Percentiles rank a stretch among this genome's conserved stretches.
These are phyloP conservation scores for Coemansia sp. DNA, from an alignment of 192 early-diverging fungal species.

Conservation along the genomic window DNA sequence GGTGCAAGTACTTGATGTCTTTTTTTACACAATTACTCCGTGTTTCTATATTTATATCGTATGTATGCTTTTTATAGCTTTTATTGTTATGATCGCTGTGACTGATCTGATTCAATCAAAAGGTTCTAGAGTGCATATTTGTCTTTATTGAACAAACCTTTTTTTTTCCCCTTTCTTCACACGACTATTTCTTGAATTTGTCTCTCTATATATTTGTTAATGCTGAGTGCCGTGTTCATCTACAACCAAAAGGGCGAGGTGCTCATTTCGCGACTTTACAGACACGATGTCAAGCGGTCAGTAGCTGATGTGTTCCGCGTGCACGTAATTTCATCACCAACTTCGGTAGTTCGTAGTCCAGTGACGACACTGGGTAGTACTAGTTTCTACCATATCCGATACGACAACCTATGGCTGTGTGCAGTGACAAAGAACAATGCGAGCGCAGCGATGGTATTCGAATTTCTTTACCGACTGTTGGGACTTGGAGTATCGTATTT, in stretches of 20 bases:
- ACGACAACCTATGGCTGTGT: slow-evolving; percentile 96
- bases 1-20: neutral
- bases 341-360: slow-evolving; percentile 74
- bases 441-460: slow-evolving; percentile 81
- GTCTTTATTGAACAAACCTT: neutral
- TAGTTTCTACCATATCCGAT: slow-evolving; percentile 94
- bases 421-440: slow-evolving; percentile 78
- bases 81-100: neutral
- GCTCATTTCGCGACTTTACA: slow-evolving; percentile 93
- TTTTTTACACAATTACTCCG: neutral
- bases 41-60: neutral
- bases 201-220: slow-evolving; percentile 50
- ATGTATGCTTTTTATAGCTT: neutral
- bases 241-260: slow-evolving; percentile 99
- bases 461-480: slow-evolving; percentile 74
- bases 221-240: slow-evolving; percentile 96
- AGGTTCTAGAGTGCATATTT: neutral
- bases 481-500: slow-evolving; percentile 80
- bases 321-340: slow-evolving; percentile 91
- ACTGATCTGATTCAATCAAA: neutral
- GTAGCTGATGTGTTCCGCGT: slow-evolving; percentile 96
- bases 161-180: neutral
- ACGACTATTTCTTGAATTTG: neutral
- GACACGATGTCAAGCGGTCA: slow-evolving; percentile 96
- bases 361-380: slow-evolving; percentile 88